Conservation (phyloP, 768 basidiomycete genomes). For the Guyanaporus albipodus region DNA sequence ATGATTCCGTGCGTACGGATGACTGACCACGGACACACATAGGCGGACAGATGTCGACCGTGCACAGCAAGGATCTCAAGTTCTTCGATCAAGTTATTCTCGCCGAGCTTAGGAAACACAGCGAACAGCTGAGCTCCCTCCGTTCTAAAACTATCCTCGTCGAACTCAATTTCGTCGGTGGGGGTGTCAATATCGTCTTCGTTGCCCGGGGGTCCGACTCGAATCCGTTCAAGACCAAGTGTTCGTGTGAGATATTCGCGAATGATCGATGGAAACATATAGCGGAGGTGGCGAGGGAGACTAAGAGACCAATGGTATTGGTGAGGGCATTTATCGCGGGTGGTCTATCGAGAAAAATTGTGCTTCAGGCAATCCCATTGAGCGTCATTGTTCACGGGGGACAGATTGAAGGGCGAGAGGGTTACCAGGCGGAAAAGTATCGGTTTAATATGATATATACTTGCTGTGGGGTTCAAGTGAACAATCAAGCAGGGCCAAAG, state of each 20-base stretch:
- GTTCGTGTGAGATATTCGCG: conserved; percentile 22
- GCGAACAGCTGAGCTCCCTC: conserved; percentile 5
- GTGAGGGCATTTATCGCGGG: conserved; percentile 29
- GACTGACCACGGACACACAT: not conserved
- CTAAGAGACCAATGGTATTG: conserved; percentile 15
- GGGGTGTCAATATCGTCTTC: conserved; percentile 11
- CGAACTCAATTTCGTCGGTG: conserved; percentile 23
- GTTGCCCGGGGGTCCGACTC: conserved; percentile 18
- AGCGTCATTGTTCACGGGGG: conserved; percentile 7
- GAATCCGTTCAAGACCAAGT: conserved; percentile 26
- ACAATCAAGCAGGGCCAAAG: not conserved
- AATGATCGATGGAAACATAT: conserved; percentile 25
- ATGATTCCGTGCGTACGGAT: not conserved
- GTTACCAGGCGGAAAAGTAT: conserved; percentile 7
- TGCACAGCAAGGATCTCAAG: conserved; percentile 24
- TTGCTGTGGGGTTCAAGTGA: conserved; percentile 13
- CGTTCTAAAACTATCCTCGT: conserved; percentile 21
- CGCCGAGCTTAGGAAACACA: conserved; percentile 22
- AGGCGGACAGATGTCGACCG: conserved; percentile 24
- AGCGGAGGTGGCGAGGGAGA: conserved; percentile 13
- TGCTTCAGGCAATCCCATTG: conserved; percentile 27
- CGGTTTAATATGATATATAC: conserved; percentile 25
- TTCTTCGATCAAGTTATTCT: conserved; percentile 28
- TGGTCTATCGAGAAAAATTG: conserved; percentile 25
- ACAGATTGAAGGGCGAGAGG: not conserved